Percentiles rank a stretch among this genome's conserved stretches.
phyloP scores from a whole-genome alignment of 129 eudicot genomes.

The Logfia minima region DNA sequence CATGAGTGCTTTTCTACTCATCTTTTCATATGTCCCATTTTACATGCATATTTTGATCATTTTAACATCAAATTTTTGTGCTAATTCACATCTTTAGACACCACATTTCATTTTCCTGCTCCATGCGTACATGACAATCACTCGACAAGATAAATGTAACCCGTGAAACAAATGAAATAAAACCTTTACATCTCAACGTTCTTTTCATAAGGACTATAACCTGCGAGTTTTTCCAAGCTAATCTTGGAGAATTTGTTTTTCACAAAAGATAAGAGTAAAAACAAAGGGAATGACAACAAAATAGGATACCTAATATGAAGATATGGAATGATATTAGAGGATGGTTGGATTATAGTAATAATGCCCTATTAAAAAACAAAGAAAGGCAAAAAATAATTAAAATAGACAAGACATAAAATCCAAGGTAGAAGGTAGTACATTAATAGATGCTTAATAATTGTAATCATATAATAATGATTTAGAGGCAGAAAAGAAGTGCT shows the following conservation, averaged over 20 bases:
- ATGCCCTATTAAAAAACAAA: slow-evolving; percentile 10
- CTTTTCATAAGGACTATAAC: background rate
- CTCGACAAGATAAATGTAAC: slow-evolving; percentile 15
- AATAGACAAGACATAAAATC: slow-evolving; percentile 40
- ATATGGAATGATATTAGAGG: slow-evolving; percentile 45
- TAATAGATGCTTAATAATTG: slow-evolving; percentile 38
- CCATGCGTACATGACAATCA: slow-evolving; percentile 2
- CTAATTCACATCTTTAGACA: background rate
- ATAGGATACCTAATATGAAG: slow-evolving; percentile 47
- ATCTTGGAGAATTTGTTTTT: slow-evolving; percentile 24
- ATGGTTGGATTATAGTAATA: slow-evolving; percentile 42
- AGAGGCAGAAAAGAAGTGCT: slow-evolving; percentile 24
- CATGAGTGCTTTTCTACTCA: slow-evolving; percentile 29
- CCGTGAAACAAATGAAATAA: slow-evolving; percentile 7
- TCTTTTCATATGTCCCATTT: slow-evolving; percentile 20
- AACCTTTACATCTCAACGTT: slow-evolving; percentile 11
- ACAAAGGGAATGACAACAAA: slow-evolving; percentile 52
- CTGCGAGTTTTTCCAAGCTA: slow-evolving; percentile 20
- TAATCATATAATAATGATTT: slow-evolving; percentile 38
- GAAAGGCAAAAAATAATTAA: slow-evolving; percentile 14
- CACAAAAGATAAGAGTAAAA: slow-evolving; percentile 28
- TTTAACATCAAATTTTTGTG: background rate
- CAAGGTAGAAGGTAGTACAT: slow-evolving; percentile 76
- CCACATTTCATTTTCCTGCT: slow-evolving; percentile 17
- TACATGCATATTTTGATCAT: slow-evolving; percentile 7